Conservation (phyloP, 2,329 filamentous ascomycete genomes). For the Xylariomycetidae sp. region DNA sequence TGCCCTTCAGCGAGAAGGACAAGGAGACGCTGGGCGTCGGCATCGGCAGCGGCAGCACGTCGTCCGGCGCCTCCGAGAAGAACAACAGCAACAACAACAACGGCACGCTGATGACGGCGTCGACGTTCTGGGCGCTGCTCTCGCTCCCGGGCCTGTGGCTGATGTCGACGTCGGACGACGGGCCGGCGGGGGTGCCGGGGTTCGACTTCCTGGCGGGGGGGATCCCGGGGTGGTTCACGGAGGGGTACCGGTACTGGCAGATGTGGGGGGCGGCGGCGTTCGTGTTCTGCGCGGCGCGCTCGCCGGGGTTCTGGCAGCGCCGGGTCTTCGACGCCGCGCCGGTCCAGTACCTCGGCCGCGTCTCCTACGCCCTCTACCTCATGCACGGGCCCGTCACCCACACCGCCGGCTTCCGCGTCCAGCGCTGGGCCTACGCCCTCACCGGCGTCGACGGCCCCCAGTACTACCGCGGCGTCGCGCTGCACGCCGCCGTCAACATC, state of each 20-base stretch:
- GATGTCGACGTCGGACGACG: conserved; percentile 38
- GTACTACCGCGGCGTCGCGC: conserved; percentile 41
- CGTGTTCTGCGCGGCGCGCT: conserved; percentile 43
- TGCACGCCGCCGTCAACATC: conserved; percentile 42
- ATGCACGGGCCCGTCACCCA: conserved; percentile 54
- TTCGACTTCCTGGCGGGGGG: conserved; percentile 42
- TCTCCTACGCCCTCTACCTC: conserved; percentile 56
- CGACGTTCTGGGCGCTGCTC: conserved; percentile 32
- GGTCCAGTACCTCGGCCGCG: conserved; percentile 53
- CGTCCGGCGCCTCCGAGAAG: conserved; percentile 1
- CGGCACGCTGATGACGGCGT: conserved; percentile 5
- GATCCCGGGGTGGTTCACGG: conserved; percentile 44
- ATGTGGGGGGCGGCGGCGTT: conserved; percentile 46
- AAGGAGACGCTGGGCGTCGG: neutral
- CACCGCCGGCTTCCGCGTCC: conserved; percentile 44
- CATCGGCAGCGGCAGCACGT: conserved; percentile 14
- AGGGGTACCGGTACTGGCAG: conserved; percentile 52
- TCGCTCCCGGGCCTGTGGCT: conserved; percentile 49
- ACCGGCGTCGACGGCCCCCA: conserved; percentile 38
- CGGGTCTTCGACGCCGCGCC: conserved; percentile 41
- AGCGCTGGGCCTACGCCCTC: conserved; percentile 40
- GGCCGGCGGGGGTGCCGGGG: conserved; percentile 39
- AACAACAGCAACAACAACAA: too few species aligned
- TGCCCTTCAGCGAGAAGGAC: conserved; percentile 17
- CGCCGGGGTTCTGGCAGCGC: conserved; percentile 40